Percentiles rank a stretch among this genome's conserved stretches.
phyloP scores from a whole-genome alignment of 2,329 filamentous ascomycete genomes.

The Tolypocladium album region DNA sequence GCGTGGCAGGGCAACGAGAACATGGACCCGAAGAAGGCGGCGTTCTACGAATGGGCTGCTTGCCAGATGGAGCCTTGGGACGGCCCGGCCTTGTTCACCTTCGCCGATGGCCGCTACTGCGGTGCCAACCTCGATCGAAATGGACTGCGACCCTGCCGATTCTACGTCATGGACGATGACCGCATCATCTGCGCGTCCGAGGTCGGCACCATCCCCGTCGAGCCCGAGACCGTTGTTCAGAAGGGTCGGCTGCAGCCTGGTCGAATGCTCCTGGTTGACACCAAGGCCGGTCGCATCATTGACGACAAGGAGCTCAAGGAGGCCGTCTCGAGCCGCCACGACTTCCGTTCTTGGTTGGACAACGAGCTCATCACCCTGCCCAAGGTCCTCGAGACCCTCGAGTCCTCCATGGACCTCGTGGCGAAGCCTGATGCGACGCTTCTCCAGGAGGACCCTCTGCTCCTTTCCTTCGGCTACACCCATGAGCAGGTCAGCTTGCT shows the following conservation, averaged over 20 bases:
- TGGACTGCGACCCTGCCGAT: constrained; percentile 87
- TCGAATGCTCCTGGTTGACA: constrained; percentile 93
- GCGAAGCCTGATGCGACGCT: constrained; percentile 56
- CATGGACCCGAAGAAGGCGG: constrained; percentile 91
- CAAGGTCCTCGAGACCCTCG: constrained; percentile 54
- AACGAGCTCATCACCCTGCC: constrained; percentile 76
- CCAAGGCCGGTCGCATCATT: constrained; percentile 78
- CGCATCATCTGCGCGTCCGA: constrained; percentile 96
- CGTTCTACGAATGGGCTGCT: constrained; percentile 97
- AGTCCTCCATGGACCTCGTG: constrained; percentile 51
- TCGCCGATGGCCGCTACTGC: constrained; percentile 92
- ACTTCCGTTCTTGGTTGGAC: constrained; percentile 84
- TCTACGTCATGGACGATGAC: constrained; percentile 94
- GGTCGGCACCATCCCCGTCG: constrained; percentile 85
- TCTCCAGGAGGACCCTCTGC: constrained; percentile 73
- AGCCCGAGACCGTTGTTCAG: constrained; percentile 80
- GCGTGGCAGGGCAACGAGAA: constrained; percentile 90
- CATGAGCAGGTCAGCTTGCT: constrained; percentile 90
- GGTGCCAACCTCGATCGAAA: constrained; percentile 96
- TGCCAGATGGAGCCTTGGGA: constrained; percentile 99
- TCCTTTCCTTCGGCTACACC: constrained; percentile 87
- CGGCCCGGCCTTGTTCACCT: constrained; percentile 91
- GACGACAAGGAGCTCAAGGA: constrained; percentile 88
- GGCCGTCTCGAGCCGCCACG: constrained; percentile 73
- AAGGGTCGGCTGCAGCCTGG: constrained; percentile 91